Conservation (phyloP, 495 filamentous ascomycete species). For the Daldinia concentrica region DNA sequence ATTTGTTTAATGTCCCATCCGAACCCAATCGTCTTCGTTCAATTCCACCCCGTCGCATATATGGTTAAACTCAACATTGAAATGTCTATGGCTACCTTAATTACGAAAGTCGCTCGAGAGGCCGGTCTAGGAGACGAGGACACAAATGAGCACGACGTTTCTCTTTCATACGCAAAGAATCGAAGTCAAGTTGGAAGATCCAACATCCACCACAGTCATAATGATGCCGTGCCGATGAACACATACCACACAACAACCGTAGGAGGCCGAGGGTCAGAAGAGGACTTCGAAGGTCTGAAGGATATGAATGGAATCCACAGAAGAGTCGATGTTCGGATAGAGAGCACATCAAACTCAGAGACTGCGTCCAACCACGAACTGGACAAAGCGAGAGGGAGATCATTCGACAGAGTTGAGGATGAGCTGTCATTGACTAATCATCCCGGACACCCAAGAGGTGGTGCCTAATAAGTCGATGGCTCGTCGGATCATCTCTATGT, state of each 20-base stretch:
- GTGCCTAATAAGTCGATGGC: neutral
- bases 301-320: slow-evolving; percentile 11
- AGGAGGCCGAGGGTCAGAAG: slow-evolving; percentile 12
- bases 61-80: slow-evolving; percentile 65
- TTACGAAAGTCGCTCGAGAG: slow-evolving; percentile 40
- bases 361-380: slow-evolving; percentile 2
- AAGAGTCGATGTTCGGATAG: slow-evolving; percentile 23
- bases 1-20: slow-evolving; percentile 48
- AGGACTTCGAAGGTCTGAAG: slow-evolving; percentile 16
- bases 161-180: slow-evolving; percentile 19
- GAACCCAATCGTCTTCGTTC: slow-evolving; percentile 37
- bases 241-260: slow-evolving; percentile 21
- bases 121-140: slow-evolving; percentile 11
- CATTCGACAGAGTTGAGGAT: slow-evolving; percentile 18
- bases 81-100: slow-evolving; percentile 61
- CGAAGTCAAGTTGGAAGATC: slow-evolving; percentile 3
- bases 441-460: slow-evolving; percentile 14
- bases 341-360: slow-evolving; percentile 21
- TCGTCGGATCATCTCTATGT: neutral
- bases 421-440: slow-evolving; percentile 20
- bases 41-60: slow-evolving; percentile 62
- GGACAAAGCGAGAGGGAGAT: slow-evolving; percentile 1
- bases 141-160: neutral
- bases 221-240: slow-evolving; percentile 12
- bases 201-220: slow-evolving; percentile 1